phyloP scores from a whole-genome alignment of 2,329 filamentous ascomycete species.

The Aspergillus sp. region DNA sequence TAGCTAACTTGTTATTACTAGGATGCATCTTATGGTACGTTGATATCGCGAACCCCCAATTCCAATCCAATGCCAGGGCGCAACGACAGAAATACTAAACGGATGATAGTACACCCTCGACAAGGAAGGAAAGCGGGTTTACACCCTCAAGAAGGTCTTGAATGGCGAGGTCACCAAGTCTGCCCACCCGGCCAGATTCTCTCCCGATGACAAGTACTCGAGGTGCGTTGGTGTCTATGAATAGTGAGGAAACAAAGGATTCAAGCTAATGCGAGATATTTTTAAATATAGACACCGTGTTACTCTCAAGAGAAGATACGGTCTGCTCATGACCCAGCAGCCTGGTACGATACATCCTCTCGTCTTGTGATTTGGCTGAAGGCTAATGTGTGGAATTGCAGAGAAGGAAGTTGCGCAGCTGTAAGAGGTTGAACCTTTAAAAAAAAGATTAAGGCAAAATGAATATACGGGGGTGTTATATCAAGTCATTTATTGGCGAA shows the following conservation, averaged over 20 bases:
- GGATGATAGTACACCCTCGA: slow-evolving; percentile 70
- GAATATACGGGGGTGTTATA: slow-evolving; percentile 19
- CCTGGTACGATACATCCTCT: slow-evolving; percentile 35
- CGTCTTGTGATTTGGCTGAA: neutral
- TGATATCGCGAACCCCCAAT: slow-evolving; percentile 1
- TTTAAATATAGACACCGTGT: slow-evolving; percentile 67
- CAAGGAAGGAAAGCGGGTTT: slow-evolving; percentile 76
- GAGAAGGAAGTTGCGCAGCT: slow-evolving; percentile 27
- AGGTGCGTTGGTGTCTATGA: slow-evolving; percentile 42
- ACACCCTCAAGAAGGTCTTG: slow-evolving; percentile 82
- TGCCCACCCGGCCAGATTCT: slow-evolving; percentile 93
- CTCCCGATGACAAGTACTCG: slow-evolving; percentile 97
- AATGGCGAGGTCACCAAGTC: slow-evolving; percentile 87
- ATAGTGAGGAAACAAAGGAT: neutral
- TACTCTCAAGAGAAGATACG: slow-evolving; percentile 89
- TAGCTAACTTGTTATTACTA: slow-evolving; percentile 11
- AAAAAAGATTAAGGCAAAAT: slow-evolving; percentile 12
- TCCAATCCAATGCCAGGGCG: slow-evolving; percentile 2
- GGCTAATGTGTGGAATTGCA: slow-evolving; percentile 6
- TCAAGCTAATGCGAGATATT: slow-evolving; percentile 1
- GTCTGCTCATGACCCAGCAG: slow-evolving; percentile 79
- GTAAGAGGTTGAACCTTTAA: slow-evolving; percentile 16
- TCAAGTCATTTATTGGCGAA: slow-evolving; percentile 30
- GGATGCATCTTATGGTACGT: slow-evolving; percentile 41
- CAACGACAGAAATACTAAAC: slow-evolving; percentile 3